Evolutionary conservation across 1,139 yeast genomes (phyloP), one percentile per base, ranked within the genome.

Genomic region (Taphrina confusa): DNA sequence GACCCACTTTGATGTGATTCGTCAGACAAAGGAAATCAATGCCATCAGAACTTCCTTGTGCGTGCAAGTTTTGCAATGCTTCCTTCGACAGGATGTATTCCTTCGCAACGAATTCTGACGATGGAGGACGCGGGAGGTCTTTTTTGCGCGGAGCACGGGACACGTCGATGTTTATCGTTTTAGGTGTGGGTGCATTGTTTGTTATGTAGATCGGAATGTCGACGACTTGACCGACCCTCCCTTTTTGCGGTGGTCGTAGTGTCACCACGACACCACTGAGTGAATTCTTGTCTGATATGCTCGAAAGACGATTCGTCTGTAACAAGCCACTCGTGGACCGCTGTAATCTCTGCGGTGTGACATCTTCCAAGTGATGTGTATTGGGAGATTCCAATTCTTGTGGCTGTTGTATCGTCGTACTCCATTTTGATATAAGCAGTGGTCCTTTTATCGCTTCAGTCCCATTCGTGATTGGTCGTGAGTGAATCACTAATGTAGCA

Each of bases 341-440:
- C 20, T 37, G 42, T 25, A 37, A 18, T n/a, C 23, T 37, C 23
- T 37, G 42, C 9, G 25, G 42, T 18, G 23, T 25, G 2, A 37
- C 42, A 16, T 37, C 42, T n/a, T 37, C 42, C n/a, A 37, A 25
- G n/a, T 37, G 42, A 37, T 37, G 42, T 18, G 25, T 37, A 2
- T 18, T 9, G 4, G 31, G 31, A 11, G 47, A 12, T 9, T 31
- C 31, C 18, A 42, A 9, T 8, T 23, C 31, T 18, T 42, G 33
- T 2, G 47, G 47, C 6, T 28, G 37, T 20, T 16, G 16, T 11
- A 47, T 34, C 6, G 42, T 25, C 30, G 52, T 47, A 34, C 33
- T 47, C 52, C 52, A 47, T 12, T 33, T 31, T 6, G 52, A 47
- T 8, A 33, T 47, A 16, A 47, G 23, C 12, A 30, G 34, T 45